phyloP scores from a whole-genome alignment of 495 filamentous ascomycete genomes.

The Hypoxylon subgilvum region DNA sequence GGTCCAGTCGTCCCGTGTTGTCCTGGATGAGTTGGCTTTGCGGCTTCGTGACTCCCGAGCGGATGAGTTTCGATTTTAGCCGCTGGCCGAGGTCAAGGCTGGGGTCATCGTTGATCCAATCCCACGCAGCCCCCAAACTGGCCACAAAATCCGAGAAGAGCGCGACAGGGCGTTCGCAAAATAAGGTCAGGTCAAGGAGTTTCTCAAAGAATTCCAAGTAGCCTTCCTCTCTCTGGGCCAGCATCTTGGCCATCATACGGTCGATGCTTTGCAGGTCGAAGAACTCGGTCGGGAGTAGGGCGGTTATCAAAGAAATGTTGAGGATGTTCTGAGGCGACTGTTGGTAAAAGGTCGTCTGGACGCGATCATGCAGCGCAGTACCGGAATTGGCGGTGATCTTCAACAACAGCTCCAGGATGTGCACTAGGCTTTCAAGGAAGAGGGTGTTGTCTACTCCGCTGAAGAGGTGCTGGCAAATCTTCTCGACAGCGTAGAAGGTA shows the following conservation, averaged over 20 bases:
- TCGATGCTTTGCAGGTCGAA: constrained; percentile 85
- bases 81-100: constrained; percentile 65
- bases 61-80: constrained; percentile 74
- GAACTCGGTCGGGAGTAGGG: constrained; percentile 72
- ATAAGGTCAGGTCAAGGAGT: constrained; percentile 75
- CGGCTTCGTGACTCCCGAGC: constrained; percentile 62
- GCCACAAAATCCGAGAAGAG: constrained; percentile 85
- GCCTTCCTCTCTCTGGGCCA: constrained; percentile 68
- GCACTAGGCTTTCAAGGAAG: constrained; percentile 81
- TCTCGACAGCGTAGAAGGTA: constrained; percentile 69
- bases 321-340: constrained; percentile 78
- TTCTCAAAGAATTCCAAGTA: constrained; percentile 77
- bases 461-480: constrained; percentile 74
- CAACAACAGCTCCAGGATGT: constrained; percentile 80
- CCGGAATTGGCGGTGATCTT: constrained; percentile 68
- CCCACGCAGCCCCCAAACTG: constrained; percentile 78
- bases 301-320: constrained; percentile 75
- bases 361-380: constrained; percentile 72
- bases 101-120: constrained; percentile 80
- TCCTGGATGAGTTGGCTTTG: constrained; percentile 32
- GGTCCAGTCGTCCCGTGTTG: constrained; percentile 63
- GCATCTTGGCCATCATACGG: constrained; percentile 70
- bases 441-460: constrained; percentile 59
- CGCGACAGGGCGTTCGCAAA: constrained; percentile 75
- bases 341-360: constrained; percentile 68